These are phyloP conservation scores for Comarum palustre DNA, from an alignment of 306 rosid species.

Conservation along the genomic window DNA sequence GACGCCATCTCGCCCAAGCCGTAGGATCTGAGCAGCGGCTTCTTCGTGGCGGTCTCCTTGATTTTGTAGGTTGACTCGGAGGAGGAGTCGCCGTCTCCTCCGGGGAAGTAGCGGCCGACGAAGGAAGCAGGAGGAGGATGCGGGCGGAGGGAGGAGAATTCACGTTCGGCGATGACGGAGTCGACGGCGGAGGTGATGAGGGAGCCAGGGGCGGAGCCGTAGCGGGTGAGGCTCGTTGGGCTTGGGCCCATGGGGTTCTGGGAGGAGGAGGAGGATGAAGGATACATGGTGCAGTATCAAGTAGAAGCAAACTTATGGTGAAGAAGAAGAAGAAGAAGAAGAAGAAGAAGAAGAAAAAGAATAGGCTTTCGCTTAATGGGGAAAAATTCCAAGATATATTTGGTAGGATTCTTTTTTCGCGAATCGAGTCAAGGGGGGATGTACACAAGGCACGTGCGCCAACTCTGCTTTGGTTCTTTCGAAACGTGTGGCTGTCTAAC, in stretches of 20 bases:
- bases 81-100: conserved; percentile 31
- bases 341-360: not conserved
- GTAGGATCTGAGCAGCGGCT: conserved; percentile 37
- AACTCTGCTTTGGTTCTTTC: too few species aligned
- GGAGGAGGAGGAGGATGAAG: conserved; percentile 40
- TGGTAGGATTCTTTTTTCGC: too few species aligned
- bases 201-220: conserved; percentile 73
- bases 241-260: conserved; percentile 36
- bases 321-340: not conserved
- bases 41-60: not conserved
- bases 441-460: too few species aligned
- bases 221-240: conserved; percentile 55
- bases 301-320: not conserved
- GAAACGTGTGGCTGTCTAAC: too few species aligned
- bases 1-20: conserved; percentile 32
- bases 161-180: conserved; percentile 45
- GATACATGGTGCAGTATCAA: conserved; percentile 23
- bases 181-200: conserved; percentile 58
- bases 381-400: conserved; percentile 10
- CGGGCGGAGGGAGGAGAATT: conserved; percentile 31
- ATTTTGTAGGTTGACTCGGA: conserved; percentile 40
- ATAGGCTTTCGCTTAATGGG: conserved; percentile 2
- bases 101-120: conserved; percentile 36
- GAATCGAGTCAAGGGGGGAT: too few species aligned
- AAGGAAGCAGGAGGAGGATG: conserved; percentile 16